Base-by-base conservation (phyloP, 768 basidiomycete genomes). In the Tephrocybe sp. region DNA sequence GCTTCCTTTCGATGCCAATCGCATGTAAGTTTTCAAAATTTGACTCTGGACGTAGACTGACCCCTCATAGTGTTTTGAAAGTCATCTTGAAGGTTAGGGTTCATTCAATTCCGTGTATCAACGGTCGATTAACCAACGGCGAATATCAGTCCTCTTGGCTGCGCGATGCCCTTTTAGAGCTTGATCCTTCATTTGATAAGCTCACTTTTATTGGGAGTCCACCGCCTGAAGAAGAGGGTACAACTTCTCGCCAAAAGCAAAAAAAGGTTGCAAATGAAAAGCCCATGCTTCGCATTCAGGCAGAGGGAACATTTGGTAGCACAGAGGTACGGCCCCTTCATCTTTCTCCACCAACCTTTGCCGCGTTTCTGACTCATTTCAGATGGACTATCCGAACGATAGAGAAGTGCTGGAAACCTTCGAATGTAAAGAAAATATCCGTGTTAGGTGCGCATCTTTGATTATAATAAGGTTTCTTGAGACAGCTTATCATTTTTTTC, bases 301-400 rank as follows among this genome's bases (percentile, higher is more conserved):
- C 88, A 0, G 78, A 75, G 5, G 92, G 94, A 4, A 80, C 84
- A 24, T 90, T 90, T 64, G 94, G 93, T 4, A 88, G 79, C 53
- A 89, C 90, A 1, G 90, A 95, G 75, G 92, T 89, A 39, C 15
- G 47, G 29, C 43, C 18, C 40, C 12, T 22, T 44, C n/a, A 16
- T 40, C 22, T 21, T 33, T 23, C 37, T 22, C 38, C 30, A 39
- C 23, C 11, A 31, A 50, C 45, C 55, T 16, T 42, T 16, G 24
- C n/a, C n/a, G n/a, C n/a, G 15, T 31, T 34, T 34, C 33, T 15
- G 4, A 13, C 24, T 58, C 13, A 45, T 34, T 18, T 15, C 18
- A 94, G 92, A 91, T 97, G 84, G 94, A 99, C 68, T 98, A 94
- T 54, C 93, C 93, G 3, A 93, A 91, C 58, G 93, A 95, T 60